Percentiles rank a stretch among this genome's conserved stretches.
Evolutionary conservation across 352 stramenopile species (phyloP).

Genomic region (Globisporangium spinosum): DNA sequence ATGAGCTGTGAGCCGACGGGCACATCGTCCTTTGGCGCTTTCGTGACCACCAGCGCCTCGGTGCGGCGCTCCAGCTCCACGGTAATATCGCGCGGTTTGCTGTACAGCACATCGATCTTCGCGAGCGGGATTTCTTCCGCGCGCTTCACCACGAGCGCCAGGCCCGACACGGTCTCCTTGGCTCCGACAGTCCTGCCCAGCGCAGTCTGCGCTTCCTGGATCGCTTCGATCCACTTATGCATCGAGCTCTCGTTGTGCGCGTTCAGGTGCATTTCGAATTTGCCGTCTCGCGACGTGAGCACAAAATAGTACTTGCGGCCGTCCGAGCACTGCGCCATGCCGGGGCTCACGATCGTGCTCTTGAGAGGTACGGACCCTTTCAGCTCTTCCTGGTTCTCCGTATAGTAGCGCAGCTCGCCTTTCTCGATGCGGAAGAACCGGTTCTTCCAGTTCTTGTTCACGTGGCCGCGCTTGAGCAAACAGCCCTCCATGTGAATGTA

Average conservation of each 20-base stretch:
- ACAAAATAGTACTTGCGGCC: constrained; percentile 86
- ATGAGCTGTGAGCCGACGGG: constrained; percentile 75
- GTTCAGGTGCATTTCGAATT: constrained; percentile 85
- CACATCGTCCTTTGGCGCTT: constrained; percentile 43
- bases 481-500: constrained; percentile 88
- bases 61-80: constrained; percentile 74
- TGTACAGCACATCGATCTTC: constrained; percentile 61
- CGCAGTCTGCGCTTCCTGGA: constrained; percentile 72
- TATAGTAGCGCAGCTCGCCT: constrained; percentile 79
- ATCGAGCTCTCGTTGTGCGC: constrained; percentile 80
- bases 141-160: constrained; percentile 71
- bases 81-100: constrained; percentile 53
- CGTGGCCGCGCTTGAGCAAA: constrained; percentile 74
- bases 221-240: constrained; percentile 83
- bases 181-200: constrained; percentile 36
- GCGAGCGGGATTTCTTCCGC: constrained; percentile 75
- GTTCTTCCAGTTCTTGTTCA: constrained; percentile 89
- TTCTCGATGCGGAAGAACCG: constrained; percentile 86
- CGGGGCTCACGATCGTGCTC: constrained; percentile 76
- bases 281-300: constrained; percentile 72
- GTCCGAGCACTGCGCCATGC: constrained; percentile 78
- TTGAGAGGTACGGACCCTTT: constrained; percentile 75
- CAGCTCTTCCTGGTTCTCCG: constrained; percentile 67
- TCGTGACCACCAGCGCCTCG: constrained; percentile 69
- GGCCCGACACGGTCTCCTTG: constrained; percentile 53